These are phyloP conservation scores for Trypanosomatidae sp. DNA, from an alignment of 208 protist species.

Conservation along the genomic window DNA sequence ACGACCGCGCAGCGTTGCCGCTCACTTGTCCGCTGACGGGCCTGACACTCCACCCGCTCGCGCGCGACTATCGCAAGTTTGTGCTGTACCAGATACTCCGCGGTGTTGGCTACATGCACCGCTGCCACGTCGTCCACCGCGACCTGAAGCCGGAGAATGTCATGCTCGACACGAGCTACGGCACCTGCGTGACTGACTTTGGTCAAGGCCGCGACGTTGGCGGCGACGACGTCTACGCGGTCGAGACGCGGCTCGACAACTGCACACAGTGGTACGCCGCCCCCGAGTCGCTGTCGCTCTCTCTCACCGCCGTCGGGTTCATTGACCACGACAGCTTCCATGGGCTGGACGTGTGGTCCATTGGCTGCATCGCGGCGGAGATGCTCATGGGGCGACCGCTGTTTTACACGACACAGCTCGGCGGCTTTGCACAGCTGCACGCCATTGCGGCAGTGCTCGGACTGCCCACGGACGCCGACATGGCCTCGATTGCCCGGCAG, in stretches of 20 bases:
- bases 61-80: constrained; percentile 93
- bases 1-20: constrained; percentile 1
- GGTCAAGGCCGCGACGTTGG: constrained; percentile 90
- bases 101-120: constrained; percentile 91
- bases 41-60: constrained; percentile 79
- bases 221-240: constrained; percentile 13
- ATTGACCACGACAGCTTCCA: constrained; percentile 66
- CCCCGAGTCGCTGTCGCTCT: constrained; percentile 93
- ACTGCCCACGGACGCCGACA: constrained; percentile 47
- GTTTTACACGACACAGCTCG: constrained; percentile 80
- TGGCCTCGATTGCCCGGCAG: constrained; percentile 48
- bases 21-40: constrained; percentile 13
- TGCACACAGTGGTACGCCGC: constrained; percentile 96
- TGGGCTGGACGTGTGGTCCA: constrained; percentile 83
- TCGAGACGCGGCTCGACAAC: constrained; percentile 61
- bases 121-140: constrained; percentile 78
- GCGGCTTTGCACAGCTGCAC: constrained; percentile 89
- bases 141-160: constrained; percentile 91
- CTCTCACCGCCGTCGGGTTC: constrained; percentile 41
- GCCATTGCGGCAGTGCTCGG: constrained; percentile 86
- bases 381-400: constrained; percentile 66
- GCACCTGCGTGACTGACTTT: constrained; percentile 93
- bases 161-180: constrained; percentile 85
- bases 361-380: constrained; percentile 86
- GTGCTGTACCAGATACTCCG: constrained; percentile 96